Conservation (phyloP, 2,329 filamentous ascomycete genomes). For the Penicillium italicum region DNA sequence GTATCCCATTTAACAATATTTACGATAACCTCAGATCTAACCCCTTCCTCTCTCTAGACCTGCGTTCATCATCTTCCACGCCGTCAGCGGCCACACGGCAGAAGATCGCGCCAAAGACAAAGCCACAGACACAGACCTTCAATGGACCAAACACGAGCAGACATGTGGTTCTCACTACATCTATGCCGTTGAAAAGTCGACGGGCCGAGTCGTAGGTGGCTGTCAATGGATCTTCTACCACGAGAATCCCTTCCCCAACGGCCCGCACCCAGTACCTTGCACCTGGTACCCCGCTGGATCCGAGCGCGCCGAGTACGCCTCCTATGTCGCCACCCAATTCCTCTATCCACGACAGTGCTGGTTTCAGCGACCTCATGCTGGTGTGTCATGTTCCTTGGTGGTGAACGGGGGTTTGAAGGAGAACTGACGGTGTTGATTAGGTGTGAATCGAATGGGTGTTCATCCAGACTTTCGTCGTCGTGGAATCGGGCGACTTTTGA, state of each 20-base stretch:
- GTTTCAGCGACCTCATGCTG: neutral
- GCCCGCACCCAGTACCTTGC: neutral
- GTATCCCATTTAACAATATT: neutral
- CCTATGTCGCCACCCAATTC: neutral
- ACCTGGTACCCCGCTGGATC: neutral
- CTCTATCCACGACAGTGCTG: neutral
- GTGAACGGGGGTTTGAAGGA: neutral
- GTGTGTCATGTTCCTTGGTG: neutral
- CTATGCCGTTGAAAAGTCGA: neutral
- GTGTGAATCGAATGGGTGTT: neutral
- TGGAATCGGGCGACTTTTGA: neutral
- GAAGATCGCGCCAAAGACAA: neutral
- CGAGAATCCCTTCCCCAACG: neutral
- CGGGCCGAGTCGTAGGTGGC: neutral
- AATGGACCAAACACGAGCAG: neutral
- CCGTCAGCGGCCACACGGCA: neutral
- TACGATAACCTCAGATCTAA: neutral
- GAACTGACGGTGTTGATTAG: neutral
- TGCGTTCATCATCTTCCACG: neutral
- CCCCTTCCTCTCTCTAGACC: neutral
- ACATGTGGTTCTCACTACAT: neutral
- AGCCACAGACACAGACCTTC: neutral
- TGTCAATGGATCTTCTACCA: neutral
- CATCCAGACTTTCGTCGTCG: neutral
- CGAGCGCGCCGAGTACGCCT: neutral